Evolutionary conservation across 768 basidiomycete genomes (phyloP).

Genomic region (Rhizopogon vesiculosus): DNA sequence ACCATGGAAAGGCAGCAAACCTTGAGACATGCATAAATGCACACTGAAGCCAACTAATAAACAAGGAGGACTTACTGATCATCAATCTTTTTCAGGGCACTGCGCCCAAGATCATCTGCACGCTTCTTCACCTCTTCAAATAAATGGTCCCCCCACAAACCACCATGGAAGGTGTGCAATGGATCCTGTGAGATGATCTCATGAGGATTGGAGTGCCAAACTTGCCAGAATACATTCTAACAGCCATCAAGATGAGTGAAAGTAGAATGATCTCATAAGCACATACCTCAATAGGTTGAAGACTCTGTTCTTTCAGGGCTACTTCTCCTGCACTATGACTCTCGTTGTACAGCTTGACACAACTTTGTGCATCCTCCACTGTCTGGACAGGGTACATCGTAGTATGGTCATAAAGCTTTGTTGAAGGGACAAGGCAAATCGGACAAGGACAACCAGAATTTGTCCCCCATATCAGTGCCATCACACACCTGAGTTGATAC

Average conservation of each 20-base stretch:
- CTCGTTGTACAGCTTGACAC: conserved; percentile 12
- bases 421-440: conserved; percentile 28
- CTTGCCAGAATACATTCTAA: conserved; percentile 36
- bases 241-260: conserved; percentile 9
- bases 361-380: conserved; percentile 8
- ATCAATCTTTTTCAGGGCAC: conserved; percentile 1
- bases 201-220: conserved; percentile 29
- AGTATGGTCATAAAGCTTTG: conserved; percentile 17
- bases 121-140: conserved; percentile 19
- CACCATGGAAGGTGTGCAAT: conserved; percentile 32
- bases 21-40: conserved; percentile 8
- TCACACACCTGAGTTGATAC: conserved; percentile 24
- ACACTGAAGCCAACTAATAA: too few species aligned
- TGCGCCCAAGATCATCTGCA: conserved; percentile 8
- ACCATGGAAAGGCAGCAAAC: conserved; percentile 21
- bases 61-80: conserved; percentile 15
- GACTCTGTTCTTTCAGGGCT: conserved; percentile 7
- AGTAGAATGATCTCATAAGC: conserved; percentile 23
- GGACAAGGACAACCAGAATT: conserved; percentile 29
- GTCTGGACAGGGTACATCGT: conserved; percentile 2
- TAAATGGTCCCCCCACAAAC: conserved; percentile 29
- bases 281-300: conserved; percentile 12
- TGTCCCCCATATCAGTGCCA: conserved; percentile 29
- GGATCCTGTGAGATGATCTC: conserved; percentile 31
- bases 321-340: conserved; percentile 10